Conservation (phyloP, 129 eudicot genomes). For the Oenanthe sinensis region DNA sequence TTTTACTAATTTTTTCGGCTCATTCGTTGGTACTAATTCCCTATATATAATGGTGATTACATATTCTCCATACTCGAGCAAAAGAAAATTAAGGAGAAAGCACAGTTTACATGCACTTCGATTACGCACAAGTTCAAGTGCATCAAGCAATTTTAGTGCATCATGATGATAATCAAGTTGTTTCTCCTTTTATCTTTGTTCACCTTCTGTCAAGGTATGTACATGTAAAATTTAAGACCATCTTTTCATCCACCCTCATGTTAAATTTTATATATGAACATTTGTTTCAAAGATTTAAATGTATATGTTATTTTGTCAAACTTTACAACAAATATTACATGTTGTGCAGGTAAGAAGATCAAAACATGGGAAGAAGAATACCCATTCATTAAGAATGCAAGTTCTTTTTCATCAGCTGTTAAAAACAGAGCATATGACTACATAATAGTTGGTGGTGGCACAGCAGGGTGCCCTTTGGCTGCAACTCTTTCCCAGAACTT, state of each 20-base stretch:
- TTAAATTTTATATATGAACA: too few relatives aligned
- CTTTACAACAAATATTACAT: too few relatives aligned
- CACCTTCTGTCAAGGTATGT: slow-evolving; percentile 46
- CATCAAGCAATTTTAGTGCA: slow-evolving; percentile 9
- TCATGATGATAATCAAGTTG: slow-evolving; percentile 17
- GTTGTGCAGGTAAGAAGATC: slow-evolving; percentile 30
- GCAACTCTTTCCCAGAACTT: slow-evolving; percentile 71
- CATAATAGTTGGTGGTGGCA: slow-evolving; percentile 90
- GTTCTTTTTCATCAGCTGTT: slow-evolving; percentile 36
- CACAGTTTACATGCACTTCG: too few relatives aligned
- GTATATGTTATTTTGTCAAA: too few relatives aligned
- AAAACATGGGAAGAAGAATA: slow-evolving; percentile 32
- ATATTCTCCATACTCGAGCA: too few relatives aligned
- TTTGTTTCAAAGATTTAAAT: too few relatives aligned
- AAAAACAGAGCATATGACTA: slow-evolving; percentile 46
- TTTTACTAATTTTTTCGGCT: too few relatives aligned
- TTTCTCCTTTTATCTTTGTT: slow-evolving; percentile 12
- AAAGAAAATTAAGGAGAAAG: too few relatives aligned
- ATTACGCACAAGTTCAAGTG: background rate
- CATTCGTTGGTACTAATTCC: too few relatives aligned
- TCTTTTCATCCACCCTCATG: too few relatives aligned
- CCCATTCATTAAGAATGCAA: slow-evolving; percentile 68
- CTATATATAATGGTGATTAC: too few relatives aligned
- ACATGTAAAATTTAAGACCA: too few relatives aligned
- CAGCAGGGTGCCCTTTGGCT: slow-evolving; percentile 96